These are phyloP conservation scores for Venturia carpophila DNA, from an alignment of 2,329 filamentous ascomycete species.

Conservation along the genomic window DNA sequence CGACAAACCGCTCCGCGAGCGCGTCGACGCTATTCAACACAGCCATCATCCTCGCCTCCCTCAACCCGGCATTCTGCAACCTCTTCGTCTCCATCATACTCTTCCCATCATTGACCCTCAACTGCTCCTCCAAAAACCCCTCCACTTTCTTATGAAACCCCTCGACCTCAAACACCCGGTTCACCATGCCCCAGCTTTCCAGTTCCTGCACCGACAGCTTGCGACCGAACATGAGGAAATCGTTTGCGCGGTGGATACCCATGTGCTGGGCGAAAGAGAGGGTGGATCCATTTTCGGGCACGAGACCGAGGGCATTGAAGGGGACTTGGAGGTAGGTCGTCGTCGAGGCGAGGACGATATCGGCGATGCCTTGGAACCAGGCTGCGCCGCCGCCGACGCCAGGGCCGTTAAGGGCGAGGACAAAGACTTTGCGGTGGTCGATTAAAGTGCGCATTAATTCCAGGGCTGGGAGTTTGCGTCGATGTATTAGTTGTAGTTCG, in stretches of 20 bases:
- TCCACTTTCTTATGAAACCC: conserved; percentile 37
- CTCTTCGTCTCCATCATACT: conserved; percentile 48
- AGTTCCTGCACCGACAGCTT: conserved; percentile 39
- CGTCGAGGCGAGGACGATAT: conserved; percentile 41
- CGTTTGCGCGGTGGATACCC: conserved; percentile 44
- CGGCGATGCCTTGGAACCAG: conserved; percentile 42
- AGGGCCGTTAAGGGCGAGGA: conserved; percentile 45
- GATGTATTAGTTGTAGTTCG: not conserved
- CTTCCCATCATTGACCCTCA: conserved; percentile 42
- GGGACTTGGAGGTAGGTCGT: conserved; percentile 42
- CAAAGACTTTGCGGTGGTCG: conserved; percentile 44
- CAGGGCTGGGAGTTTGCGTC: conserved; percentile 19
- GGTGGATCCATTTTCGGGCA: conserved; percentile 43
- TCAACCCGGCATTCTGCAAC: conserved; percentile 40
- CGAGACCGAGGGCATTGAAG: conserved; percentile 41
- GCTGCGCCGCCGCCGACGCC: conserved; percentile 44
- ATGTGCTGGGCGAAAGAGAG: conserved; percentile 41
- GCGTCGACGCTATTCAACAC: conserved; percentile 43
- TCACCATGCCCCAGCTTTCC: conserved; percentile 39
- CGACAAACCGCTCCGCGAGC: conserved; percentile 42
- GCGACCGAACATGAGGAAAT: conserved; percentile 46
- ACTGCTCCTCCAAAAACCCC: conserved; percentile 37
- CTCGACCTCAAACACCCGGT: conserved; percentile 37
- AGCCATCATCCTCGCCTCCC: conserved; percentile 39
- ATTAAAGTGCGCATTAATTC: conserved; percentile 41